phyloP scores from a whole-genome alignment of 768 basidiomycete species.

The Trametes elegans region DNA sequence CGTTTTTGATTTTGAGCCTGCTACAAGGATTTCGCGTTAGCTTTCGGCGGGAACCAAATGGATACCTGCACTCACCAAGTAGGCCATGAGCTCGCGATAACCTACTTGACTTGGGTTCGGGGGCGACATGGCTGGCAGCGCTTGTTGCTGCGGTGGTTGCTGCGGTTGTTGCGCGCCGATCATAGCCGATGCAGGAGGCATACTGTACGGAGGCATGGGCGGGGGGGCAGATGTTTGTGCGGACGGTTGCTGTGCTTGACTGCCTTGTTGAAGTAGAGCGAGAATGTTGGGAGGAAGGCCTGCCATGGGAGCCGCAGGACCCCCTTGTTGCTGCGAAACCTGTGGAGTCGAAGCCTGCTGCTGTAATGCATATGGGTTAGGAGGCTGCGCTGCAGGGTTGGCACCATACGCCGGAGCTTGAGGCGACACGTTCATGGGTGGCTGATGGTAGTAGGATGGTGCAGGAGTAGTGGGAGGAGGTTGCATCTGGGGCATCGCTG shows the following conservation, averaged over 20 bases:
- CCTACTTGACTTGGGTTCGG: constrained; percentile 39
- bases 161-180: constrained; percentile 25
- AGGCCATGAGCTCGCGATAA: constrained; percentile 70
- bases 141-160: constrained; percentile 28
- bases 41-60: no score
- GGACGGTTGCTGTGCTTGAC: constrained; percentile 30
- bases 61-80: constrained; percentile 46
- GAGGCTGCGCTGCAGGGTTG: constrained; percentile 25
- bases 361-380: constrained; percentile 32
- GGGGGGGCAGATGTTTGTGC: constrained; percentile 30
- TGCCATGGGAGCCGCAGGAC: constrained; percentile 33
- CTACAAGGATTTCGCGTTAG: not conserved
- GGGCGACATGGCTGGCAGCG: constrained; percentile 35
- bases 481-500: constrained; percentile 25
- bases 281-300: constrained; percentile 67
- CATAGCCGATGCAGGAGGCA: constrained; percentile 34
- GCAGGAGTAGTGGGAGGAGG: constrained; percentile 17
- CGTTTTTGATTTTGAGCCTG: constrained; percentile 18
- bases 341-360: constrained; percentile 30
- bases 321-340: constrained; percentile 32
- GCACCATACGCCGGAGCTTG: constrained; percentile 18
- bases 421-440: constrained; percentile 19
- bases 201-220: constrained; percentile 34
- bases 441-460: constrained; percentile 12
- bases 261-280: constrained; percentile 57